Evolutionary conservation across 495 filamentous ascomycete species (phyloP).

Genomic region (Neurospora sp.): DNA sequence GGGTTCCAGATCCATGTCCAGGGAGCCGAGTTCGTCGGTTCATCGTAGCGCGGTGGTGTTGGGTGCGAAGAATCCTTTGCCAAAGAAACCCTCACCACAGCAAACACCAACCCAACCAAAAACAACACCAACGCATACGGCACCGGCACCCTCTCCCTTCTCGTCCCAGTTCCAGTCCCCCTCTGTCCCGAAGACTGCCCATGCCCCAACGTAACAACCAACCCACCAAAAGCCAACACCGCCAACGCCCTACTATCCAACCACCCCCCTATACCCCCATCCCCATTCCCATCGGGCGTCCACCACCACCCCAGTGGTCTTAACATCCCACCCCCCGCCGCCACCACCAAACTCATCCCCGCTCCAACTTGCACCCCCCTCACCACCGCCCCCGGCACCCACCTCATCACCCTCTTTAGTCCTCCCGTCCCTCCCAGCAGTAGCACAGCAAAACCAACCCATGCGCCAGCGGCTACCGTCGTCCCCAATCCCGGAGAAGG

Average conservation of each 20-base stretch:
- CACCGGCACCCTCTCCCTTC: conserved; percentile 13
- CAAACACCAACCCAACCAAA: conserved; percentile 48
- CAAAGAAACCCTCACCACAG: conserved; percentile 25
- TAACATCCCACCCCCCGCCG: background rate
- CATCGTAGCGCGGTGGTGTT: conserved; percentile 5
- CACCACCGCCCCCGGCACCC: background rate
- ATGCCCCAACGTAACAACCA: background rate
- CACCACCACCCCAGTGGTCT: background rate
- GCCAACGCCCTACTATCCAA: background rate
- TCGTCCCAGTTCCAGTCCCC: background rate
- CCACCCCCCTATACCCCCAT: background rate
- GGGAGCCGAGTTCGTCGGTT: background rate
- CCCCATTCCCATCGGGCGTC: background rate
- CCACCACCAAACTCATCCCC: background rate
- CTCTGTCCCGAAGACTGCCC: background rate
- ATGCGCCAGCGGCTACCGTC: background rate
- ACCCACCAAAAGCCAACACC: background rate
- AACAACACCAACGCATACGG: conserved; percentile 72
- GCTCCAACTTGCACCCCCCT: background rate
- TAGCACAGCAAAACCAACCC: background rate
- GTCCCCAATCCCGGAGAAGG: background rate
- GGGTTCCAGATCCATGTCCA: background rate
- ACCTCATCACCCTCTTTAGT: background rate
- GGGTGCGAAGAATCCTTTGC: background rate
- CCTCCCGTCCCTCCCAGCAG: background rate